A percentile compares a stretch with the other conserved stretches of the same genome.
Evolutionary conservation across 2,329 filamentous ascomycete genomes (phyloP).

Genomic region (Thielaviopsis ethacetica): DNA sequence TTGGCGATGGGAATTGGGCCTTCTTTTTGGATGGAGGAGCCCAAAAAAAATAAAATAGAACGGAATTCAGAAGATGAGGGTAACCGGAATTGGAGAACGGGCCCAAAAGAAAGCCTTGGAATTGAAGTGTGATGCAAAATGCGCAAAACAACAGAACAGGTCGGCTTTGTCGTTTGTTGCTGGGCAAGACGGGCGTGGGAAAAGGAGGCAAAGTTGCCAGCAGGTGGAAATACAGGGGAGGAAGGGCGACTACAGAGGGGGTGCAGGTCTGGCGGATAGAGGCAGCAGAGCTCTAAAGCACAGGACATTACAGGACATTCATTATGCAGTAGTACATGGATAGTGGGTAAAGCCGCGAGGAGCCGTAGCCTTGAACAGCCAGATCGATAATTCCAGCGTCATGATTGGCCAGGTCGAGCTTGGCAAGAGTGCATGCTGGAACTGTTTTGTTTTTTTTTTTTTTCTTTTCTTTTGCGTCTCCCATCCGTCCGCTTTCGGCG

Average conservation of each 20-base stretch:
- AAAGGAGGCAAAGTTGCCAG: no score
- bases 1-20: no score
- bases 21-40: background rate
- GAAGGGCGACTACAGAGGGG: no score
- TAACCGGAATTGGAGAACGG: background rate
- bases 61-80: background rate
- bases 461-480: background rate
- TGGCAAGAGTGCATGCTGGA: no score
- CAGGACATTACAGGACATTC: background rate
- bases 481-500: background rate
- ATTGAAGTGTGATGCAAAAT: no score
- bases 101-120: background rate
- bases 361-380: background rate
- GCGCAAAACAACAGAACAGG: no score
- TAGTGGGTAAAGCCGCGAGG: conserved; percentile 4
- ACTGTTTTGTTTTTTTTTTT: background rate
- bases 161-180: no score
- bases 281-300: background rate
- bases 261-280: no score
- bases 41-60: background rate
- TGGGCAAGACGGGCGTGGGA: no score
- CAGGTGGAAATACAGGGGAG: no score
- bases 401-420: conserved; percentile 2
- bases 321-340: no score
- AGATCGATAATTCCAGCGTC: background rate